Evolutionary conservation across 495 filamentous ascomycete genomes (phyloP), one percentile per base, ranked within the genome.

Genomic region (Neurospora tetrasperma): DNA sequence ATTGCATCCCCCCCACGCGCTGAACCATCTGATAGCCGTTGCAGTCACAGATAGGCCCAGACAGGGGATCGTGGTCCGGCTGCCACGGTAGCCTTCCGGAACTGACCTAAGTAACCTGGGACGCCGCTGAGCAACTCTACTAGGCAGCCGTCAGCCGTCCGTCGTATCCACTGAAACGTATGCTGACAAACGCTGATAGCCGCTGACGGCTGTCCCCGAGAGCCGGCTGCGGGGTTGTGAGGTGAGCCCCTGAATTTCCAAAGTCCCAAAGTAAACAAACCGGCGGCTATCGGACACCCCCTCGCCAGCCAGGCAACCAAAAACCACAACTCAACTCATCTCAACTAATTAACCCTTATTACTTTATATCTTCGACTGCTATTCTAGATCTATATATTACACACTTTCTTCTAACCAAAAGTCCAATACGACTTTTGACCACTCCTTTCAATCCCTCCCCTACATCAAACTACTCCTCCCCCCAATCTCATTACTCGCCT

Each of bases 391-490:
- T 66, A 62, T 31, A 31, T 2, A 66, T 66, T 66, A 66, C 54
- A 66, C 4, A 31, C 23, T 27, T 62, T 62, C 54, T 31, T 31
- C 39, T 8, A 39, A 39, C 35, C 35, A 38, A 38, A 38, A 38
- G 35, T 5, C 4, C 35, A 38, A 38, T 6, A 0, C 35, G 35
- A 35, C 35, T 35, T 35, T 2, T 5, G n/a, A 35, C 5, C 35
- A 5, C 1, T 35, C 2, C 35, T 3, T 5, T 5, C 5, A 3
- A 0, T 35, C 35, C 5, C 35, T 38, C 35, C 35, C 35, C 39
- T 54, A 97, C 94, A 98, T 97, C 77, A 99, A 84, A 83, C 94
- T 98, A 73, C 90, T 94, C 78, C 96, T 84, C 27, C 96, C 96
- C 4, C 96, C 96, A 79, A 99, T 88, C 82, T 99, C 96, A 80